These are phyloP conservation scores for Colletotrichum tanaceti DNA, from an alignment of 2,329 filamentous ascomycete genomes.

Conservation along the genomic window DNA sequence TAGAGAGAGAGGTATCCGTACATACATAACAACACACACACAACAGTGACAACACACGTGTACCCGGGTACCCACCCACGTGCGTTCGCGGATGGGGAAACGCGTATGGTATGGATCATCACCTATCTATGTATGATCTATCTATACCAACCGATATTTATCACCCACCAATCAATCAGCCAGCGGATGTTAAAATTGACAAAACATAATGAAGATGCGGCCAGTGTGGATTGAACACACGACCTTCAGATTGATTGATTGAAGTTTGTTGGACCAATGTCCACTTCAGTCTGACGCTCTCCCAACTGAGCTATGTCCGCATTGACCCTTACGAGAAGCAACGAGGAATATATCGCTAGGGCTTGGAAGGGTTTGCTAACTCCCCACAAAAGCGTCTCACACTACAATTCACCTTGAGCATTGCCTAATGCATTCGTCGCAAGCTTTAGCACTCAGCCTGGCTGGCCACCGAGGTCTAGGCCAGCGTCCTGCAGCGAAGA, in stretches of 20 bases:
- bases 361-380: not conserved
- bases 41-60: too few species aligned
- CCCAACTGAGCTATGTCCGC: slow-evolving; percentile 41
- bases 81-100: too few species aligned
- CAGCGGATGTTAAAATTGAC: too few species aligned
- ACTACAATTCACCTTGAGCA: not conserved
- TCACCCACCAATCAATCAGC: too few species aligned
- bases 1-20: too few species aligned
- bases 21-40: too few species aligned
- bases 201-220: slow-evolving; percentile 27
- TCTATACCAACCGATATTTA: too few species aligned
- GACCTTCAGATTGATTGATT: slow-evolving; percentile 39
- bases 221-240: slow-evolving; percentile 41
- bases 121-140: too few species aligned
- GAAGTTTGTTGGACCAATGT: slow-evolving; percentile 19
- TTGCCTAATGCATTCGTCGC: not conserved
- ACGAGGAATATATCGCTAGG: not conserved
- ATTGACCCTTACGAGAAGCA: too few species aligned
- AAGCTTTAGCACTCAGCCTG: not conserved
- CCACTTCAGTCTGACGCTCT: slow-evolving; percentile 41
- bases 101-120: too few species aligned
- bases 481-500: slow-evolving; percentile 8
- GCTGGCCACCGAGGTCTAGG: not conserved
- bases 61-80: too few species aligned
- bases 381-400: not conserved